Evolutionary conservation across 2,329 filamentous ascomycete genomes (phyloP).

Genomic region (Colletotrichum zoysiae): DNA sequence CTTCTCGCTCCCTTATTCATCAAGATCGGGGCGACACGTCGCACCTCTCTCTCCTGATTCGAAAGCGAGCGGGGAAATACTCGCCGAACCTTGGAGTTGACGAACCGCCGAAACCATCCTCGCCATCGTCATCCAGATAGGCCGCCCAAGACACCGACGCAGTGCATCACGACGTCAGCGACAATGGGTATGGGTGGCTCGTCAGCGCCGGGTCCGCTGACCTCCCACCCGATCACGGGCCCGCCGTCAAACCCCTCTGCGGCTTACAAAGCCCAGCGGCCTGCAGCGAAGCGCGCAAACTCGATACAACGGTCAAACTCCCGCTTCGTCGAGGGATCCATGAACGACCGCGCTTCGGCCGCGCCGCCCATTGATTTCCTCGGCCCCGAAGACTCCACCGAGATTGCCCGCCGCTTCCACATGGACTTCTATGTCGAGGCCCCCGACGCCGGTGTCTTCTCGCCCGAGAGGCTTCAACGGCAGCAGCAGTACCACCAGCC

Average conservation of each 20-base stretch:
- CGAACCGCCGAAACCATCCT: background rate
- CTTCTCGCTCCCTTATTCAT: background rate
- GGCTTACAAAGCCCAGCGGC: constrained; percentile 26
- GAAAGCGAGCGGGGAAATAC: background rate
- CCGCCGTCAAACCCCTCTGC: constrained; percentile 7
- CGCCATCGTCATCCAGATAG: background rate
- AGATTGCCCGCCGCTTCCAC: constrained; percentile 46
- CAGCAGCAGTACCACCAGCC: constrained; percentile 33
- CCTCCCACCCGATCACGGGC: constrained; percentile 39
- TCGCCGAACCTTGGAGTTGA: background rate
- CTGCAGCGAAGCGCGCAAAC: constrained; percentile 35
- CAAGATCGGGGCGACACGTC: constrained; percentile 5
- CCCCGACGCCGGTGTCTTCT: constrained; percentile 40
- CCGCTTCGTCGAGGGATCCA: constrained; percentile 82
- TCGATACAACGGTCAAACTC: constrained; percentile 40
- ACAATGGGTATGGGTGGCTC: constrained; percentile 29
- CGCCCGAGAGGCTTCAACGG: constrained; percentile 31
- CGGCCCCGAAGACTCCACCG: constrained; percentile 52
- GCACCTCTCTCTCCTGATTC: background rate
- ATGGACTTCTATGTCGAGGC: constrained; percentile 43
- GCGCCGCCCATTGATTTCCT: constrained; percentile 78
- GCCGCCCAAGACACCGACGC: background rate
- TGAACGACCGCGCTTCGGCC: constrained; percentile 83
- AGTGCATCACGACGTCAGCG: constrained; percentile 2
- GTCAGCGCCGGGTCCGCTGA: constrained; percentile 38